Evolutionary conservation across 1,139 yeast species (phyloP), one percentile per base, ranked within the genome.

Genomic region (Wickerhamomyces sp.): DNA sequence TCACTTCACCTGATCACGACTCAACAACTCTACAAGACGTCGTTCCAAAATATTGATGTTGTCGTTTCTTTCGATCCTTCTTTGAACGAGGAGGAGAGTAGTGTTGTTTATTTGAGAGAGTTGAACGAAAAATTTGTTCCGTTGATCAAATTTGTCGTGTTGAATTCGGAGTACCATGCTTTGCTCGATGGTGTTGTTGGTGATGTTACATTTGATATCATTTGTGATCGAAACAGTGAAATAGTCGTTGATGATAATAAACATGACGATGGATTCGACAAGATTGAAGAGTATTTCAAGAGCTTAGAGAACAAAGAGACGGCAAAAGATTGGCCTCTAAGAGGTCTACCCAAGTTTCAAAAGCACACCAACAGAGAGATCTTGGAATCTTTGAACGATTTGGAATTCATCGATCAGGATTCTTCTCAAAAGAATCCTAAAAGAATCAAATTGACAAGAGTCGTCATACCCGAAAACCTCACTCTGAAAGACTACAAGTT

Each of bases 51-150:
- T 24, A 52, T 59, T 36, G 66, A 72, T 39, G 42, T 73, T 36
- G 69, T 80, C 15, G 60, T 80, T 25, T 72, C 85, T n/a, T 72
- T 81, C 48, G 88, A 80, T 54, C 61, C 70, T 2, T 52, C 63
- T 19, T 44, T 80, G 27, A 74, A 75, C 42, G 64, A 64, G 16
- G 47, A 59, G 15, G 58, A 65, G 33, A 52, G 52, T 5, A 54
- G 55, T 16, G 38, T 60, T 18, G 43, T 41, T 11, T 44, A 44
- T 30, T 42, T 51, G 26, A 47, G 57, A 29, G 21, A 4, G 24
- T 24, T 14, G 27, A 35, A 31, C 14, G 15, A 28, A 18, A 5
- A 23, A 18, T 15, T 23, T 19, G 53, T 64, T 2, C 73, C 74
- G 4, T 47, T 68, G 20, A 46, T 70, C 6, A 70, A 67, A 44